phyloP scores from a whole-genome alignment of 805 yeast species.

The Vanderwaltozyma polyspora region DNA sequence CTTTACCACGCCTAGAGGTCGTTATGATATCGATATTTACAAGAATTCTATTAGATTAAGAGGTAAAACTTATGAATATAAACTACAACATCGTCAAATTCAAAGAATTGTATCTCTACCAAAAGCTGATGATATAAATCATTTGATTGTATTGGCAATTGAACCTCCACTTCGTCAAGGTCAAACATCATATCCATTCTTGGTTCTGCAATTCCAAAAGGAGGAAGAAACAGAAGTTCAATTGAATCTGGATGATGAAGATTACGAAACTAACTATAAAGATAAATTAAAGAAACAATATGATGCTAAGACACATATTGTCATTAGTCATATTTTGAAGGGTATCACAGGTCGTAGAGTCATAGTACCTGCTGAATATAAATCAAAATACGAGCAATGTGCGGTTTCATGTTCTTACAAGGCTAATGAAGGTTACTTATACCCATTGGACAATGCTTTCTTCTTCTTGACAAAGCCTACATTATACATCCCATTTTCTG shows the following conservation, averaged over 20 bases:
- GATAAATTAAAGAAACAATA: constrained; percentile 62
- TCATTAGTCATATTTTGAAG: constrained; percentile 74
- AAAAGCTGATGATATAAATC: constrained; percentile 87
- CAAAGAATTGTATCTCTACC: constrained; percentile 89
- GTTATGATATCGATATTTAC: constrained; percentile 93
- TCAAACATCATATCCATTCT: constrained; percentile 88
- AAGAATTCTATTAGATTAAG: constrained; percentile 77
- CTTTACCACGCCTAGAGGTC: constrained; percentile 95
- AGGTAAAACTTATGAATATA: constrained; percentile 97
- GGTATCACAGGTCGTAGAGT: constrained; percentile 85
- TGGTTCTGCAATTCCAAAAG: constrained; percentile 77
- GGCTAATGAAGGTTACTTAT: constrained; percentile 89
- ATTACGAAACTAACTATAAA: constrained; percentile 63
- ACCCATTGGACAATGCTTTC: constrained; percentile 85
- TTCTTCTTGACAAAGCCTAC: constrained; percentile 91
- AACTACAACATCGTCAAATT: constrained; percentile 79
- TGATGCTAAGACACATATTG: constrained; percentile 78
- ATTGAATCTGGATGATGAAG: constrained; percentile 73
- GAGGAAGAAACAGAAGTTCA: constrained; percentile 91
- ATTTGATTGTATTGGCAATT: constrained; percentile 75
- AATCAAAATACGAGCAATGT: constrained; percentile 64
- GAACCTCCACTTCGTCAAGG: constrained; percentile 98
- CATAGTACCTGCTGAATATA: constrained; percentile 73
- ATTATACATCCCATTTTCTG: constrained; percentile 77
- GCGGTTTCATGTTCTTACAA: constrained; percentile 87